phyloP scores from a whole-genome alignment of 495 filamentous ascomycete species.

The Pyrenopolyporus hunteri region DNA sequence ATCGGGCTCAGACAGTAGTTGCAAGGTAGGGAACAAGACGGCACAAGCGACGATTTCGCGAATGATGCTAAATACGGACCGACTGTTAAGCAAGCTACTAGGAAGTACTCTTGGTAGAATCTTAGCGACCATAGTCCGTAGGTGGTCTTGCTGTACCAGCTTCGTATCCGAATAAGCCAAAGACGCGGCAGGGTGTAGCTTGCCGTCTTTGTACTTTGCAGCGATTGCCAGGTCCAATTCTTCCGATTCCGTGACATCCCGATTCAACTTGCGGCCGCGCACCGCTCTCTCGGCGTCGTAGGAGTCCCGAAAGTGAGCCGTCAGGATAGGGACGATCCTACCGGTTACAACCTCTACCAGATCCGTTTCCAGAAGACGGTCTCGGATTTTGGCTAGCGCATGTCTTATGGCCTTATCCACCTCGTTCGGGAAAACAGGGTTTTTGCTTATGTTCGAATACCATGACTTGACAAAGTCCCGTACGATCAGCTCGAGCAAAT shows the following conservation, averaged over 20 bases:
- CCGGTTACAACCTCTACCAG: slow-evolving; percentile 80
- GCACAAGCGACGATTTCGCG: slow-evolving; percentile 84
- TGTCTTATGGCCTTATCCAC: slow-evolving; percentile 79
- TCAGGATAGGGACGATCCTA: slow-evolving; percentile 84
- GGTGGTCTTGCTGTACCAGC: slow-evolving; percentile 81
- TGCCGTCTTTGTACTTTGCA: slow-evolving; percentile 86
- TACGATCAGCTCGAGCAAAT: slow-evolving; percentile 74
- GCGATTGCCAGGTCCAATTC: slow-evolving; percentile 95
- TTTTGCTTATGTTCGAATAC: slow-evolving; percentile 85
- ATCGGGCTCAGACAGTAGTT: slow-evolving; percentile 84
- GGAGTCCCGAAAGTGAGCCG: slow-evolving; percentile 88
- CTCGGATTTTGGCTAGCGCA: slow-evolving; percentile 72
- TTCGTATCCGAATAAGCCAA: slow-evolving; percentile 82
- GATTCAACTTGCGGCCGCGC: slow-evolving; percentile 82
- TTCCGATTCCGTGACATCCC: slow-evolving; percentile 92
- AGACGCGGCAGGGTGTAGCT: slow-evolving; percentile 87
- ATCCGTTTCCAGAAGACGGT: slow-evolving; percentile 74
- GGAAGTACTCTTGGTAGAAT: slow-evolving; percentile 81
- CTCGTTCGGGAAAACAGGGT: slow-evolving; percentile 79
- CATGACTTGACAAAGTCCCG: slow-evolving; percentile 88
- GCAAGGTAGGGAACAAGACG: slow-evolving; percentile 72
- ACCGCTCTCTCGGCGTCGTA: slow-evolving; percentile 88
- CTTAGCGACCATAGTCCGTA: slow-evolving; percentile 71
- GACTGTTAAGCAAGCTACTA: slow-evolving; percentile 72
- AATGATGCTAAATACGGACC: slow-evolving; percentile 77